These are phyloP conservation scores for Shiraia sp. DNA, from an alignment of 2,329 filamentous ascomycete genomes.

Conservation along the genomic window DNA sequence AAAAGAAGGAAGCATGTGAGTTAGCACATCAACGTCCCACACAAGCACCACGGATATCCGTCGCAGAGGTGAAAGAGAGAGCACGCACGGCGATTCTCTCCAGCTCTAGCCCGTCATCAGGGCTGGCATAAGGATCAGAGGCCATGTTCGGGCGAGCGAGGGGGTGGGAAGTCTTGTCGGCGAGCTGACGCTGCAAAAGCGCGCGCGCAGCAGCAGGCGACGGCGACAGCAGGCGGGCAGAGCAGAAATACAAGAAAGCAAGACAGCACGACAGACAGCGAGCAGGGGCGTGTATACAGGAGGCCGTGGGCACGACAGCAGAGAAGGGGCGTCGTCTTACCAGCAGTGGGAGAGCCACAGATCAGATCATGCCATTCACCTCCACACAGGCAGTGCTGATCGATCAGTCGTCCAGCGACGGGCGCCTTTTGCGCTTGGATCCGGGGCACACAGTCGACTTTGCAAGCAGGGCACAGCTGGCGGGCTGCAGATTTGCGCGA, in stretches of 20 bases:
- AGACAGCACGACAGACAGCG: background rate
- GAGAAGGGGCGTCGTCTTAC: constrained; percentile 15
- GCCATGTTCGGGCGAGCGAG: constrained; percentile 18
- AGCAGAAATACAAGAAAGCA: background rate
- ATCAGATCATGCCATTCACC: constrained; percentile 17
- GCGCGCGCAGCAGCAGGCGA: constrained; percentile 2
- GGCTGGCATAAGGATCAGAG: constrained; percentile 27
- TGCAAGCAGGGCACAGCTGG: background rate
- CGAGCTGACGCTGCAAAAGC: constrained; percentile 3
- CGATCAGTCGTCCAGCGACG: background rate
- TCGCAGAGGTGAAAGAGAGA: background rate
- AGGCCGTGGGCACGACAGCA: background rate
- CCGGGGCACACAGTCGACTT: too few relatives aligned
- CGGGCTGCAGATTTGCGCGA: background rate
- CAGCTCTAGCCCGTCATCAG: constrained; percentile 42
- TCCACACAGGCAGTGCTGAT: background rate
- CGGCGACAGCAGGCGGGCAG: constrained; percentile 3
- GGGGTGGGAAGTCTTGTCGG: constrained; percentile 1
- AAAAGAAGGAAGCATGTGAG: constrained; percentile 7
- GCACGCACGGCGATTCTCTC: constrained; percentile 46
- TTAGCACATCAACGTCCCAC: constrained; percentile 25
- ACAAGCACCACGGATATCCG: background rate
- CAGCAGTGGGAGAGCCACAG: constrained; percentile 7
- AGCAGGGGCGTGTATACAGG: background rate
- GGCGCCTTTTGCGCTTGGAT: too few relatives aligned